phyloP scores from a whole-genome alignment of 2,329 filamentous ascomycete genomes.

The Claviceps sp. region DNA sequence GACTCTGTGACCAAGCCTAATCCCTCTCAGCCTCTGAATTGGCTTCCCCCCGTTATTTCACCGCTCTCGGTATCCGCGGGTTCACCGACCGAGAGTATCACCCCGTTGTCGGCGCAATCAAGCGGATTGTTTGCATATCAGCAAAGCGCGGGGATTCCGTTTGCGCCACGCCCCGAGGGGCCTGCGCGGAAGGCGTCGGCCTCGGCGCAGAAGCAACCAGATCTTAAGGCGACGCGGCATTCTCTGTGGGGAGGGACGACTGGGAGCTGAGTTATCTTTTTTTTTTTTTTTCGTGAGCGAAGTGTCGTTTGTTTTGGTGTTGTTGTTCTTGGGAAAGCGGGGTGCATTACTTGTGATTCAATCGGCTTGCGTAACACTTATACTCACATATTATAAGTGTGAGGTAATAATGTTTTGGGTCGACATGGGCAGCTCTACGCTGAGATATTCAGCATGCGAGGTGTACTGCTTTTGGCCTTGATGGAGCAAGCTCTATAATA shows the following conservation, averaged over 20 bases:
- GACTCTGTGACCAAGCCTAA: slow-evolving; percentile 21
- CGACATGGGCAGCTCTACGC: too few species aligned
- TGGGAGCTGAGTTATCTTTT: too few species aligned
- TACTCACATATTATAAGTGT: too few species aligned
- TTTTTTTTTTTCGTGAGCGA: too few species aligned
- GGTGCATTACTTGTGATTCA: too few species aligned
- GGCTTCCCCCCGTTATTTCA: slow-evolving; percentile 35
- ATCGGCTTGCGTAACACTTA: too few species aligned
- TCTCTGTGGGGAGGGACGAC: neutral
- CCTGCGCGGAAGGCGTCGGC: neutral
- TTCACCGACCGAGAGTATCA: slow-evolving; percentile 14
- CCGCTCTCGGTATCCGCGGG: slow-evolving; percentile 21
- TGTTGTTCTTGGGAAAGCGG: neutral
- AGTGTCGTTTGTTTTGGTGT: neutral
- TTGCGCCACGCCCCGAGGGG: slow-evolving; percentile 22
- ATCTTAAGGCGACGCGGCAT: neutral
- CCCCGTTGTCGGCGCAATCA: slow-evolving; percentile 2
- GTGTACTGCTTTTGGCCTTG: too few species aligned
- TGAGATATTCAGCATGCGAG: too few species aligned
- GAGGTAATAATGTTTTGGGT: too few species aligned
- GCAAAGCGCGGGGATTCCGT: slow-evolving; percentile 31
- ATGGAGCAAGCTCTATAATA: too few species aligned
- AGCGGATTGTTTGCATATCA: slow-evolving; percentile 21
- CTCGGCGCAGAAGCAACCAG: neutral
- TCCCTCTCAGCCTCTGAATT: slow-evolving; percentile 30